Evolutionary conservation across 2,329 filamentous ascomycete genomes (phyloP), one percentile per base, ranked within the genome.

Genomic region (Ceratocystis lukuohia): DNA sequence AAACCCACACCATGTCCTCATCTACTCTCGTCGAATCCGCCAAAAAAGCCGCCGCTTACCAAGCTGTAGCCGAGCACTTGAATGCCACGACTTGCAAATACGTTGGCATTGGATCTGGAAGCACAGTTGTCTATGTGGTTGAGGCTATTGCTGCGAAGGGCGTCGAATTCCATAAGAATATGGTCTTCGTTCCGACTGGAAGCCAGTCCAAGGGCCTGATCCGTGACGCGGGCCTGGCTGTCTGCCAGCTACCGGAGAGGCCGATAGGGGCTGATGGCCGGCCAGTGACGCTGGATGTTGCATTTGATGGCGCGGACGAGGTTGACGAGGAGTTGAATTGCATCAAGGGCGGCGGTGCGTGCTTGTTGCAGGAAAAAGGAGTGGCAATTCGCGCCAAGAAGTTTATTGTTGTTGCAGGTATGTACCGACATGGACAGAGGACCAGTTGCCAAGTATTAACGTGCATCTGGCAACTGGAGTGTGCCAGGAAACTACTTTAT

Each of bases 321-420:
- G 91, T 99, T 41, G 94, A 99, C 74, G 86, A 90, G 61, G 89
- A 95, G 64, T 78, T 99, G 68, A 99, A 97, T 77, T 91, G 93
- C 74, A 97, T 99, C 79, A 97, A 97, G 79, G 94, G 94, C 65
- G 94, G 94, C 62, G 94, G 94, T 67, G 94, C 91, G n/a, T 99
- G 94, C 76, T 78, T 97, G 66, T 96, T 96, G 79, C 94, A 97
- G 76, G 94, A 99, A 78, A 99, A 99, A 80, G 81, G 99, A 45
- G 92, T 99, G 3, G 92, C 92, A 4, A 84, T 90, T 68, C 84
- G 88, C 62, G 88, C 91, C 2, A 88, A 85, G 76, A 89, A 89
- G 74, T 96, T 96, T 73, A 82, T 96, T 69, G 93, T 89, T 72
- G 90, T 95, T 67, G 91, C 90, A 66, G 88, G 87, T 89, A 76